Evolutionary conservation across 164 flowering plant genomes (phyloP).

Genomic region (Tinospora cordifolia): DNA sequence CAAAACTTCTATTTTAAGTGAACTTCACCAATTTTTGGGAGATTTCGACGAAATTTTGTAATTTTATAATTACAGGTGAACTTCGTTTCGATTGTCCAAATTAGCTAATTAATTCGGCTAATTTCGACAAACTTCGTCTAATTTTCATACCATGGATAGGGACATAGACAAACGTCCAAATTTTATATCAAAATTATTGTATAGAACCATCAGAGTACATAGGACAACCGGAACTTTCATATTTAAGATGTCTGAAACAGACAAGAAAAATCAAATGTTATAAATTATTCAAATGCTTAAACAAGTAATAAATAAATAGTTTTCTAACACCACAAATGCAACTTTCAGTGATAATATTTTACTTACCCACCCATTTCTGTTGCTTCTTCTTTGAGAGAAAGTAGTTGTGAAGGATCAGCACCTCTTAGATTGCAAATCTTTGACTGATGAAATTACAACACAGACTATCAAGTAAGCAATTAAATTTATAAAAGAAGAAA

Average conservation of each 20-base stretch:
- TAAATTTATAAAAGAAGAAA: background rate
- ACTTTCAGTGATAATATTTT: background rate
- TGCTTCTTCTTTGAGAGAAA: constrained; percentile 61
- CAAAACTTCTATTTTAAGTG: no score
- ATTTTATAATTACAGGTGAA: no score
- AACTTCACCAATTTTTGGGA: no score
- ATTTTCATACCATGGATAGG: no score
- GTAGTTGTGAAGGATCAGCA: constrained; percentile 42
- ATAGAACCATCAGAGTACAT: background rate
- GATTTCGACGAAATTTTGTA: no score
- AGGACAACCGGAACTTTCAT: background rate
- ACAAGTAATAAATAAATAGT: background rate
- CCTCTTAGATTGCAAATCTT: constrained; percentile 58
- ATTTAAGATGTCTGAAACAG: background rate
- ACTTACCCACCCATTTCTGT: constrained; percentile 98
- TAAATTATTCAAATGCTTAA: background rate
- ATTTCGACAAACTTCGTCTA: no score
- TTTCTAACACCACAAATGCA: background rate
- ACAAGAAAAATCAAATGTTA: background rate
- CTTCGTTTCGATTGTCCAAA: no score
- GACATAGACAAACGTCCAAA: no score
- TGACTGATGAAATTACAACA: constrained; percentile 40
- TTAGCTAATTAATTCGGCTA: no score
- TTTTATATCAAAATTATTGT: no score
- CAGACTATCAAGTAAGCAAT: background rate